A percentile compares a stretch with the other conserved stretches of the same genome.
These are phyloP conservation scores for Coniochaeta pulveracea DNA, from an alignment of 2,329 filamentous ascomycete genomes.

Conservation along the genomic window DNA sequence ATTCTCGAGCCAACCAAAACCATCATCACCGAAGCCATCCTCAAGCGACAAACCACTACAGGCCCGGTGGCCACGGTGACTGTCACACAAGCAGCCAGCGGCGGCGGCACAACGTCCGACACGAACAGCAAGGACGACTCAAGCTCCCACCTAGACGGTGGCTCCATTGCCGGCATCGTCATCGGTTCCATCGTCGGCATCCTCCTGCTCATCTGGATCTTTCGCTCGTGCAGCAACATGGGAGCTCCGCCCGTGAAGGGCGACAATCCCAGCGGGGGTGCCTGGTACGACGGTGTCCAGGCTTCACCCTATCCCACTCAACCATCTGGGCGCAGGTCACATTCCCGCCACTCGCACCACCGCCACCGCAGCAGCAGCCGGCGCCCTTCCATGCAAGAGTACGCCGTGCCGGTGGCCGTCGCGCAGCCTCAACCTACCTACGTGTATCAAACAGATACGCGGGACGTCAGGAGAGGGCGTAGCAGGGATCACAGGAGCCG, in stretches of 20 bases:
- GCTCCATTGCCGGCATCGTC: slow-evolving; percentile 39
- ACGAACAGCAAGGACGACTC: not conserved
- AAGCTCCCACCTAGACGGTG: slow-evolving; percentile 25
- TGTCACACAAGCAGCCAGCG: not conserved
- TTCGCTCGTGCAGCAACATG: slow-evolving; percentile 31
- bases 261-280: slow-evolving; percentile 8
- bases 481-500: slow-evolving; percentile 2
- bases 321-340: not conserved
- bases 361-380: not conserved
- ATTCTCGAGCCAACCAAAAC: slow-evolving; percentile 1
- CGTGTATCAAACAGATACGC: slow-evolving; percentile 1
- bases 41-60: slow-evolving; percentile 1
- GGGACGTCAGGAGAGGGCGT: not conserved
- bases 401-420: slow-evolving; percentile 1
- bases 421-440: not conserved
- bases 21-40: slow-evolving; percentile 1
- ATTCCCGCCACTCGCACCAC: not conserved
- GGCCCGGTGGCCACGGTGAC: slow-evolving; percentile 1
- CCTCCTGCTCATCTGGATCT: slow-evolving; percentile 33
- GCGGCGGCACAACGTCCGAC: not conserved
- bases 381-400: not conserved
- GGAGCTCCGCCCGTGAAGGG: slow-evolving; percentile 21
- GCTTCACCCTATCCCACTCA: slow-evolving; percentile 9
- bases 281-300: slow-evolving; percentile 20
- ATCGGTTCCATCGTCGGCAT: slow-evolving; percentile 34